Conservation (phyloP, 2,329 filamentous ascomycete genomes). For the Anisogramma anomala region DNA sequence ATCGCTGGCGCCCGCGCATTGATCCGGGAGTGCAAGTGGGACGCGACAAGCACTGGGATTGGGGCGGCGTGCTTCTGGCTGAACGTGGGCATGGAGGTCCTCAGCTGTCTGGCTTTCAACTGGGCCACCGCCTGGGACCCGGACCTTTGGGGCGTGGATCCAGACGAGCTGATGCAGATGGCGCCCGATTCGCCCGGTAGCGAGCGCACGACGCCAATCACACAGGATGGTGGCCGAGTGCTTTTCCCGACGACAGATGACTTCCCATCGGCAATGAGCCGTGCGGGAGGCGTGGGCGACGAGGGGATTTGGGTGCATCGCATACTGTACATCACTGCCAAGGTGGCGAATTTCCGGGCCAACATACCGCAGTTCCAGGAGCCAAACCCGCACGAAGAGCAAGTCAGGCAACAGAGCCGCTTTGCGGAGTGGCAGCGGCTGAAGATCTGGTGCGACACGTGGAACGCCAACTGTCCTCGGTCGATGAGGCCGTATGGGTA, state of each 20-base stretch:
- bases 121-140: constrained; percentile 83
- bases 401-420: constrained; percentile 50
- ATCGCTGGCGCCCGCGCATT: constrained; percentile 74
- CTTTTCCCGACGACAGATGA: constrained; percentile 2
- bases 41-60: constrained; percentile 64
- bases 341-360: constrained; percentile 74
- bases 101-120: constrained; percentile 77
- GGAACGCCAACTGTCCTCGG: constrained; percentile 66
- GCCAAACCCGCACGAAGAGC: constrained; percentile 48
- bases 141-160: constrained; percentile 78
- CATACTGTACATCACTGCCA: constrained; percentile 80
- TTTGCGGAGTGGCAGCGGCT: constrained; percentile 68
- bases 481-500: constrained; percentile 83
- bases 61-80: constrained; percentile 90
- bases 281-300: constrained; percentile 36
- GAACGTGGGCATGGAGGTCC: constrained; percentile 80
- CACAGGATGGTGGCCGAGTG: constrained; percentile 15
- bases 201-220: neutral
- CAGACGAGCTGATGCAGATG: constrained; percentile 34
- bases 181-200: constrained; percentile 7
- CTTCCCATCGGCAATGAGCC: constrained; percentile 21
- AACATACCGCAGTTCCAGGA: constrained; percentile 52
- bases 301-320: constrained; percentile 83
- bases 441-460: constrained; percentile 72
- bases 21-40: constrained; percentile 85